Evolutionary conservation across 2,329 filamentous ascomycete genomes (phyloP).

Genomic region (Botrytis fragariae): DNA sequence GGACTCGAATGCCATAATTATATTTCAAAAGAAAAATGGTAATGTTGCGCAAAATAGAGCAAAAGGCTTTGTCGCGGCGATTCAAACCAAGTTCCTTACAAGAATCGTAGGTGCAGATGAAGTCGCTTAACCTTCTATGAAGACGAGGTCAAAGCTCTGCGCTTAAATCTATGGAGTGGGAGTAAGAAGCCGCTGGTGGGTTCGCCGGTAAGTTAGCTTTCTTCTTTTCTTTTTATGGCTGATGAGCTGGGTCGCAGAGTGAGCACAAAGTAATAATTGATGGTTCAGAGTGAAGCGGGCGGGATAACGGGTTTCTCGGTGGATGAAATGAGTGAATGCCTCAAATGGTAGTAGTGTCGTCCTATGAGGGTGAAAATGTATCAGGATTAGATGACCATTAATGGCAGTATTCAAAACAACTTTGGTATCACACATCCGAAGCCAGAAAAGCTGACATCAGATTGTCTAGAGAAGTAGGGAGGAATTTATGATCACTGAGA

Average conservation of each 20-base stretch:
- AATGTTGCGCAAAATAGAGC: constrained; percentile 15
- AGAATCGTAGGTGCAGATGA: constrained; percentile 21
- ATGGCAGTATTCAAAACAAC: constrained; percentile 5
- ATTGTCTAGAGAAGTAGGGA: neutral
- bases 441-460: neutral
- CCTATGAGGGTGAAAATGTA: constrained; percentile 14
- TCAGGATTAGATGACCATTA: constrained; percentile 5
- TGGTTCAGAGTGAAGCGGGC: neutral
- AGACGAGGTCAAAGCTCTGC: constrained; percentile 20
- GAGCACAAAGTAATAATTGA: neutral
- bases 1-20: constrained; percentile 55
- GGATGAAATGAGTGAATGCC: neutral
- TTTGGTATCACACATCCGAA: constrained; percentile 4
- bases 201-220: neutral
- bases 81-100: constrained; percentile 20
- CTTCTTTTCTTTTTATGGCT: neutral
- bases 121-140: constrained; percentile 21
- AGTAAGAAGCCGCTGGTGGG: neutral
- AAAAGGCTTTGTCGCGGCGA: constrained; percentile 18
- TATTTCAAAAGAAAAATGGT: constrained; percentile 7
- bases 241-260: constrained; percentile 1
- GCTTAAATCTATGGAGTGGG: constrained; percentile 16
- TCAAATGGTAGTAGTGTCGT: neutral
- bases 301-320: neutral
- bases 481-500: neutral